A percentile compares a stretch with the other conserved stretches of the same genome.
These are phyloP conservation scores for Xylaria acuta DNA, from an alignment of 495 filamentous ascomycete species.

Conservation along the genomic window DNA sequence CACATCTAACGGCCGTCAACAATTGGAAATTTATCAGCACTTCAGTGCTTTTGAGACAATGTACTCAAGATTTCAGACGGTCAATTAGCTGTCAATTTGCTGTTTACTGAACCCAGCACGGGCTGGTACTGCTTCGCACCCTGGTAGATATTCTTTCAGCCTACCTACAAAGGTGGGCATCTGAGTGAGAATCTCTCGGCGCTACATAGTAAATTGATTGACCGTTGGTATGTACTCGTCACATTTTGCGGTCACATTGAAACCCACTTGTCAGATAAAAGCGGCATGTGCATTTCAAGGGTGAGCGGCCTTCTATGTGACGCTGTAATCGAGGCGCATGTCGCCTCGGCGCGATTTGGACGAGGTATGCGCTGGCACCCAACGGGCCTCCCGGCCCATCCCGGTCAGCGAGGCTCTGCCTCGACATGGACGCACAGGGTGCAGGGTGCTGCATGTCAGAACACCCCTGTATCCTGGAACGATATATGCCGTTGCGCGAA, in stretches of 20 bases:
- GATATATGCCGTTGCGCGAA: background rate
- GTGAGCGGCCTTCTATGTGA: background rate
- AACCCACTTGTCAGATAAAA: background rate
- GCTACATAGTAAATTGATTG: too few relatives aligned
- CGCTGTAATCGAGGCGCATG: background rate
- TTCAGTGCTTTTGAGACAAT: too few relatives aligned
- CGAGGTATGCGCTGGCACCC: background rate
- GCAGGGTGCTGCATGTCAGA: background rate
- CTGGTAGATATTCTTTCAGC: background rate
- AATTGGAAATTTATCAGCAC: too few relatives aligned
- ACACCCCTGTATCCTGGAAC: background rate
- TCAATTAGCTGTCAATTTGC: too few relatives aligned
- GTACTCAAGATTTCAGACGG: too few relatives aligned
- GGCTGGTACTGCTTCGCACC: background rate
- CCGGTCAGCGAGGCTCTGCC: background rate
- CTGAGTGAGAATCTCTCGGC: background rate
- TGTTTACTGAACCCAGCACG: too few relatives aligned
- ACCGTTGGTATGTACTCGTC: background rate
- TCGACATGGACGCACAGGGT: background rate
- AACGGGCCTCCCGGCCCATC: too few relatives aligned
- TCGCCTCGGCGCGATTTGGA: background rate
- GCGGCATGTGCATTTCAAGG: background rate
- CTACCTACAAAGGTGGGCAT: background rate
- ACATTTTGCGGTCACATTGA: background rate
- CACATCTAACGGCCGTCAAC: too few relatives aligned